Percentiles rank a stretch among this genome's conserved stretches.
Conservation (phyloP, 225 moss, liverwort and hornwort species). For the Asterella californica region DNA sequence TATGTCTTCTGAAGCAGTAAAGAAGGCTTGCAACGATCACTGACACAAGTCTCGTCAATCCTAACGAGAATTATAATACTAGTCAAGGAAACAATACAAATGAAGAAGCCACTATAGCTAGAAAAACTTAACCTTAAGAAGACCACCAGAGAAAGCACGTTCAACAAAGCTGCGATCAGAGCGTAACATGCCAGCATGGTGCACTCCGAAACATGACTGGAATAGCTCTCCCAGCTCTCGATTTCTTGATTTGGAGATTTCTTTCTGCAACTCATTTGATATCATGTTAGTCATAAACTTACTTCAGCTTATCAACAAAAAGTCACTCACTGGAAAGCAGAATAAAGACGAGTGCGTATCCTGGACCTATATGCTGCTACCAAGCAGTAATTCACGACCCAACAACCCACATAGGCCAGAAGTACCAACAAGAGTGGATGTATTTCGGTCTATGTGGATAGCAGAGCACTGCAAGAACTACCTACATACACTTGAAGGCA, state of each 20-base stretch:
- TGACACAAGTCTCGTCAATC: neutral
- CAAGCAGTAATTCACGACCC: neutral
- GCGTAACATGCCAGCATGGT: constrained; percentile 98
- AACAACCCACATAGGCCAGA: neutral
- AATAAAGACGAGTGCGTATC: neutral
- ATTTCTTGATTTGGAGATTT: constrained; percentile 87
- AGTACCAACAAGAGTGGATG: neutral
- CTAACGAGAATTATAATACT: neutral
- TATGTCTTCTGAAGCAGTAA: neutral
- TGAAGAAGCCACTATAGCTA: neutral
- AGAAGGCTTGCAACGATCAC: neutral
- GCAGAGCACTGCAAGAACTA: too few relatives aligned
- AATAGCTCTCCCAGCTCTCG: constrained; percentile 89
- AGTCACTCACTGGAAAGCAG: neutral
- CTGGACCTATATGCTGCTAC: neutral
- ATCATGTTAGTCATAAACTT: neutral
- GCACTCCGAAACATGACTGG: constrained; percentile 83
- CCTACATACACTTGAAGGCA: too few relatives aligned
- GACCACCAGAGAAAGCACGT: constrained; percentile 80
- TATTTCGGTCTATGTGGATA: too few relatives aligned
- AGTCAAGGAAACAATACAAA: neutral
- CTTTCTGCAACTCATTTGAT: constrained; percentile 48
- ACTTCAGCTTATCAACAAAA: neutral
- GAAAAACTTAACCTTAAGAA: constrained; percentile 62
- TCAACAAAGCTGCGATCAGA: constrained; percentile 89